Base-by-base conservation (phyloP, 768 basidiomycete genomes). In the Russula lepida region DNA sequence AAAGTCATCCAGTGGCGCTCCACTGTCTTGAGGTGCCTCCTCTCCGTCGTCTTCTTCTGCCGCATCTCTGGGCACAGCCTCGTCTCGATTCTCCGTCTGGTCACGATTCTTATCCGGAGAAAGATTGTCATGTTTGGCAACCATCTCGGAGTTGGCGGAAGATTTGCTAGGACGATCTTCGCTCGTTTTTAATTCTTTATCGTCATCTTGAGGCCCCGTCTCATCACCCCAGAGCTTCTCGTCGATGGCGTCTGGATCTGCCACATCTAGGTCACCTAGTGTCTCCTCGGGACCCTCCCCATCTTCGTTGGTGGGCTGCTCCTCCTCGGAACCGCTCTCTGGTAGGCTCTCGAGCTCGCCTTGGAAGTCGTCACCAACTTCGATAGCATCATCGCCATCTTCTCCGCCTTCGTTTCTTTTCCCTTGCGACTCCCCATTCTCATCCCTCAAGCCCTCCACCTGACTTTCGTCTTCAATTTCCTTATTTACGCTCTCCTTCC, bases 151-250 rank as follows among this genome's bases (percentile, higher is more conserved):
- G 49, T 79, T 68, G 8, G 78, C 68, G 2, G 74, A 71, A 69
- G 75, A 75, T 67, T 80, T 72, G 55, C 77, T 75, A 39, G 84
- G 83, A 66, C 78, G 81, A 64, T 89, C 84, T 64, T 88, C 74
- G 58, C 84, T 75, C 25, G 79, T 75, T 69, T 84, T 82, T 49
- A 83, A 80, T 48, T 84, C 78, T 28, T 72, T 73, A n/a, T 77
- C 71, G 23, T 79, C 74, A 15, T 83, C 78, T 28, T 81, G 77
- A 4, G 82, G 78, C 13, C 81, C 82, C 53, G 77, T 72, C 66
- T 95, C 88, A 64, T 95, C 90, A 21, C 89, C 93, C 95, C 97
- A 98, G 66, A 99, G 77, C 75, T 98, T 98, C 75, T 99, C 95
- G 69, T 98, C 95, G 17, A 97, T 82, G 0, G 86, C 85, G 27